A percentile compares a stretch with the other conserved stretches of the same genome.
phyloP scores from a whole-genome alignment of 163 green algal species.

The Prototheca stagnorum region DNA sequence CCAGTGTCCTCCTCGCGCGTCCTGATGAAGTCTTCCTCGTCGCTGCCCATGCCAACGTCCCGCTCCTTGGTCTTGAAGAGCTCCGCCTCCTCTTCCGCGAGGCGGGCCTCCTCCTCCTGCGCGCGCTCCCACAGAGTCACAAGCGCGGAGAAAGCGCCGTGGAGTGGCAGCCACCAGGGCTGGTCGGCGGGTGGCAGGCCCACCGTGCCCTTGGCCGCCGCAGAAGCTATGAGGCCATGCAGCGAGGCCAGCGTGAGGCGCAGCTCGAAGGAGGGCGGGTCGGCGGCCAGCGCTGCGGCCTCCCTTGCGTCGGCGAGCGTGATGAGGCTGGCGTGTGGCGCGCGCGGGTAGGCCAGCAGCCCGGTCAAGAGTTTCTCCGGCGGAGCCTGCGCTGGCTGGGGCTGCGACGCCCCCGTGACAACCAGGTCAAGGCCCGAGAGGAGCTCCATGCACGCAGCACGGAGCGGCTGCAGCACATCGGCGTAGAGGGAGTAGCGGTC shows the following conservation, averaged over 20 bases:
- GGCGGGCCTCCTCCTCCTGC: constrained; percentile 36
- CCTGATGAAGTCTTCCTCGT: constrained; percentile 28
- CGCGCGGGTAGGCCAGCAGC: constrained; percentile 1
- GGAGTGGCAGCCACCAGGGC: not conserved
- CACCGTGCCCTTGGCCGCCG: not conserved
- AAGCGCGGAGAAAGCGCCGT: constrained; percentile 6
- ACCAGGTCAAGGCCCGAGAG: constrained; percentile 53
- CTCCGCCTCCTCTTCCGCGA: constrained; percentile 46
- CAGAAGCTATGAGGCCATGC: no score
- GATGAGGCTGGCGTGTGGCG: not conserved
- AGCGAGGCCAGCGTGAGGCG: not conserved
- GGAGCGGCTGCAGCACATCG: constrained; percentile 62
- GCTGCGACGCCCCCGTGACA: not conserved
- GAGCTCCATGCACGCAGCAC: constrained; percentile 56
- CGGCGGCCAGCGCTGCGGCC: not conserved
- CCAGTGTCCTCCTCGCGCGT: constrained; percentile 55
- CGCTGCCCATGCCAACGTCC: constrained; percentile 26
- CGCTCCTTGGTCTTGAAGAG: constrained; percentile 69
- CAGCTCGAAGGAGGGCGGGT: not conserved
- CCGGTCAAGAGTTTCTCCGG: not conserved
- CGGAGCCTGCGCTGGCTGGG: not conserved
- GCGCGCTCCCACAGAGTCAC: constrained; percentile 37
- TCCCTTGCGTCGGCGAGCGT: not conserved
- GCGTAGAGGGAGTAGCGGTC: constrained; percentile 42
- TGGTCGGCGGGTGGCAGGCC: no score